These are phyloP conservation scores for Daldinia loculata DNA, from an alignment of 495 filamentous ascomycete genomes.

Conservation along the genomic window DNA sequence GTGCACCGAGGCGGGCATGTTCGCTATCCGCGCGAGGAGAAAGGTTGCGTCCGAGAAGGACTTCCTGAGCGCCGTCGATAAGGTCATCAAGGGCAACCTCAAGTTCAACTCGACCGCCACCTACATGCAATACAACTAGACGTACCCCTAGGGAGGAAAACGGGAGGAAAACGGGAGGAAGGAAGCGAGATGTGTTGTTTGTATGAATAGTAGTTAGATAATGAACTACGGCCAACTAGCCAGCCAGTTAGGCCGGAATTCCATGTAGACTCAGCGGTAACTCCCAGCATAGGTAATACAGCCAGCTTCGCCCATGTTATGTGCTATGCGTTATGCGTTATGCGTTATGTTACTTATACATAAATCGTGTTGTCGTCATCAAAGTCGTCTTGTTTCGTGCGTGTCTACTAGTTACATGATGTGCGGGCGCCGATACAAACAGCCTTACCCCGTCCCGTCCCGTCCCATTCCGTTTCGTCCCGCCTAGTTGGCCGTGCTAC, in stretches of 20 bases:
- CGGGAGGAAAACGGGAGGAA: background rate
- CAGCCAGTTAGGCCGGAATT: constrained; percentile 1
- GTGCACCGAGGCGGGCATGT: constrained; percentile 99
- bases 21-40: constrained; percentile 92
- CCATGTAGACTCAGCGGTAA: constrained; percentile 3
- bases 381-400: constrained; percentile 6
- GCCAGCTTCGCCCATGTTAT: constrained; percentile 11
- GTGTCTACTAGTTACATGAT: constrained; percentile 4
- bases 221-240: constrained; percentile 11
- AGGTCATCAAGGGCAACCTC: constrained; percentile 98
- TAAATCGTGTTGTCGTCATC: background rate
- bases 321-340: background rate
- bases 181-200: constrained; percentile 11
- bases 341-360: background rate
- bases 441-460: background rate
- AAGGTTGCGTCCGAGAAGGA: constrained; percentile 99
- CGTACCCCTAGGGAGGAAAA: background rate
- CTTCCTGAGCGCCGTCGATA: constrained; percentile 96
- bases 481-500: background rate
- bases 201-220: constrained; percentile 44
- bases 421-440: background rate
- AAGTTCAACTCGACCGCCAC: constrained; percentile 99
- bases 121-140: constrained; percentile 98
- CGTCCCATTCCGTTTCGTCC: background rate
- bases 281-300: constrained; percentile 13